Base-by-base conservation (phyloP, 257 asterid species). In the Solanum raphanifolium region DNA sequence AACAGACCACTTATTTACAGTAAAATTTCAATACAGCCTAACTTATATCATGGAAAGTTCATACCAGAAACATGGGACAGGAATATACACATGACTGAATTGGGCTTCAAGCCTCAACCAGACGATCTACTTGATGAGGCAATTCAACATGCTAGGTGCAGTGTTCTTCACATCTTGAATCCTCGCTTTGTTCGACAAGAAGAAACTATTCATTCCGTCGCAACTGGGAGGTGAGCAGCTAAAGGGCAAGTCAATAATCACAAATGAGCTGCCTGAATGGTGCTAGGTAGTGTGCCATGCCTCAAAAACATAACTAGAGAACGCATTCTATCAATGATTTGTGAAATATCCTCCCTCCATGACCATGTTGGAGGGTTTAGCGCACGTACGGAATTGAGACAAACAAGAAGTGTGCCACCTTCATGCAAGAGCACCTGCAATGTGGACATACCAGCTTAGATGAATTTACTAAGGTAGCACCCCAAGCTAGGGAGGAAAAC, bases 341-440 rank as follows among this genome's bases (percentile, higher is more conserved):
- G 92, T 87, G 84, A 88, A 76, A 93, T 43, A 87, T 94, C 93
- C 35, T 92, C 91, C 90, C 88, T 95, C 93, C 95, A 94, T 27
- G 98, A 97, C 98, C 98, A 94, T 9, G 97, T 88, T 2, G 99
- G 98, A 36, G 91, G 86, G 89, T 92, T 94, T 87, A 97, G 91
- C 25, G 99, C 99, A 6, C 99, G 96, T 39, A 97, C 88, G n/a
- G 99, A 96, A 87, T 96, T 97, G 84, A 97, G 90, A 88, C 99
- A 97, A 83, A 97, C 98, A 12, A 97, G 90, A 89, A 96, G 98
- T 3, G 99, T 97, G 72, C 99, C 99, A 10, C 99, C 99, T 91
- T 97, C 99, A 78, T 97, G 99, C 89, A 97, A 93, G 83, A 95
- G 96, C 81, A 97, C 99, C 99, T 97, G 94, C 89, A 91, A 69